Evolutionary conservation across 768 basidiomycete species (phyloP).

Genomic region (Tricholoma matsutake): DNA sequence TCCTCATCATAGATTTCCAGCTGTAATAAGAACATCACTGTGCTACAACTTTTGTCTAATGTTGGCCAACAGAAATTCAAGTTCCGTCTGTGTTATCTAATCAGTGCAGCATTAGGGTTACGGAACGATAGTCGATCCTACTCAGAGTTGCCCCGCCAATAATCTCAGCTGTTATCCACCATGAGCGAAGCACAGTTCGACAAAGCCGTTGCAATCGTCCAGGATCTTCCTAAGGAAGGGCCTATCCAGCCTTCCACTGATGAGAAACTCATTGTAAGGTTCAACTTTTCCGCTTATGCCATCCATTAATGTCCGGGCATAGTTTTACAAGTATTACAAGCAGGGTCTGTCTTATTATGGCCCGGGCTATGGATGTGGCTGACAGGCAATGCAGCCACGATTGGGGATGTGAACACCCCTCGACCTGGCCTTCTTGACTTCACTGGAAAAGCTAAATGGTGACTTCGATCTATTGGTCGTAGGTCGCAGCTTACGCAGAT

Average conservation of each 20-base stretch:
- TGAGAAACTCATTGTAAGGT: conserved; percentile 76
- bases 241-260: conserved; percentile 70
- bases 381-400: conserved; percentile 45
- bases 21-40: no score
- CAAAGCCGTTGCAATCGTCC: conserved; percentile 68
- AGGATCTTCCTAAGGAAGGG: conserved; percentile 72
- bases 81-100: not conserved
- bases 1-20: not conserved
- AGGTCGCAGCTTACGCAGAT: conserved; percentile 2
- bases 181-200: conserved; percentile 77
- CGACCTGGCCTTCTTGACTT: conserved; percentile 83
- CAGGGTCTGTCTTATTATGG: conserved; percentile 55
- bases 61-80: not conserved
- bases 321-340: conserved; percentile 97
- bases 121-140: not conserved
- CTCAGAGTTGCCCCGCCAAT: no score
- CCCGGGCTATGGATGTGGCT: conserved; percentile 4
- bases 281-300: conserved; percentile 9
- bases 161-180: conserved; percentile 16
- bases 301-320: conserved; percentile 11
- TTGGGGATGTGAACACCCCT: conserved; percentile 65
- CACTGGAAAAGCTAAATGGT: conserved; percentile 90
- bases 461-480: conserved; percentile 18
- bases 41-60: no score
- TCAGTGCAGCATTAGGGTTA: no score